Base-by-base conservation (phyloP, 805 yeast genomes). In the Saccharomycopsis oosterbeekiorum region DNA sequence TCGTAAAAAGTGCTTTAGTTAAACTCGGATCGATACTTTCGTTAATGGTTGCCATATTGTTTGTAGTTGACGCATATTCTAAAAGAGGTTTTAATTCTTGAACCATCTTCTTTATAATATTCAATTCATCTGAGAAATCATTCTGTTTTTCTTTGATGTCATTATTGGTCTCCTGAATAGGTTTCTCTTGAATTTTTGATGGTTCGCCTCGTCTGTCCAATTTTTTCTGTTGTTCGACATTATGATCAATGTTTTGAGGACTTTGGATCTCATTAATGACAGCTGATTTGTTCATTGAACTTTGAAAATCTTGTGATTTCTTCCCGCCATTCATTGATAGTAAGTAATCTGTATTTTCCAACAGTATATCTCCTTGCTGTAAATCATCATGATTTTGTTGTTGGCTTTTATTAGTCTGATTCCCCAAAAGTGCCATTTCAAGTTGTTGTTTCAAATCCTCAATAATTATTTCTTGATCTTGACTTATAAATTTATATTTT, bases 301-400 rank as follows among this genome's bases (percentile, higher is more conserved):
- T 47, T 47, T 47, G 53, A 21, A 47, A 47, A 14, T 34, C 56
- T 15, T 53, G 56, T 15, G 39, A n/a, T 4, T 4, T 4, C 15
- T 34, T 34, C 6, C 24, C n/a, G 24, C 53, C n/a, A 21, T 47
- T 47, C 34, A 47, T 47, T 37, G 37, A 19, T 34, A 43, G 15
- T 21, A 60, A 53, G 4, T 36, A 36, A 24, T 60, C 58, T 1
- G 62, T 60, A 17, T 60, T 51, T 17, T 60, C 60, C 53, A 47
- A 21, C 26, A 39, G 9, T 5, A 26, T 21, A 55, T 39, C 47
- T n/a, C 19, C n/a, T n/a, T 39, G 17, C 37, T 55, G 58, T 56
- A 40, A 11, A 39, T 34, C 39, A 21, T 29, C 17, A 40, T 12
- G 34, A 8, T 5, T 58, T 37, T 29, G 29, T 34, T 50, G 47